Percentiles rank a stretch among this genome's conserved stretches.
Conservation (phyloP, 352 stramenopile species). For the Phytophthora brassicae region DNA sequence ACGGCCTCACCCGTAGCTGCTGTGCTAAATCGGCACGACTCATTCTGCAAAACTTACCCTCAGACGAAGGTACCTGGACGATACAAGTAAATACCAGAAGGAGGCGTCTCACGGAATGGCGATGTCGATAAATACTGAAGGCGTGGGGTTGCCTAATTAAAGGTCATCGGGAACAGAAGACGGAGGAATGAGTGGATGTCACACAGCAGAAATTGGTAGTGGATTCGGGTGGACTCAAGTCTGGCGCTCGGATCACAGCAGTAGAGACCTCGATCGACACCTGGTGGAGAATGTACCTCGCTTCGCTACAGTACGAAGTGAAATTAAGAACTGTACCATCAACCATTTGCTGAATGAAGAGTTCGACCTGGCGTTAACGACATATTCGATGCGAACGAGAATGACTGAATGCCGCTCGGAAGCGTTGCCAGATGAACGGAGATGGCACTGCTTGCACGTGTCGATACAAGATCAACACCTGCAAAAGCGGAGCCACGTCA, state of each 20-base stretch:
- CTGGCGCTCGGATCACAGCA: neutral
- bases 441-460: neutral
- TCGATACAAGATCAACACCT: neutral
- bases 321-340: neutral
- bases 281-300: neutral
- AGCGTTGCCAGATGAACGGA: neutral
- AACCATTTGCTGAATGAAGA: neutral
- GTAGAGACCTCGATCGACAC: neutral
- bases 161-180: too few species aligned
- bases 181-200: too few species aligned
- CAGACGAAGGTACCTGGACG: too few species aligned
- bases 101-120: too few species aligned
- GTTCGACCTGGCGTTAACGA: neutral
- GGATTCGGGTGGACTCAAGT: neutral
- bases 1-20: too few species aligned
- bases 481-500: neutral
- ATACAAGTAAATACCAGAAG: too few species aligned
- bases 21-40: too few species aligned
- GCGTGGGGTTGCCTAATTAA: too few species aligned
- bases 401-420: neutral
- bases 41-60: too few species aligned
- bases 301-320: neutral
- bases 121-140: too few species aligned
- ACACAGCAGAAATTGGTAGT: too few species aligned
- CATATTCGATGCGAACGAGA: neutral